Evolutionary conservation across 1,284 basidiomycete species (phyloP).

Genomic region (Cryptococcus depauperatus): DNA sequence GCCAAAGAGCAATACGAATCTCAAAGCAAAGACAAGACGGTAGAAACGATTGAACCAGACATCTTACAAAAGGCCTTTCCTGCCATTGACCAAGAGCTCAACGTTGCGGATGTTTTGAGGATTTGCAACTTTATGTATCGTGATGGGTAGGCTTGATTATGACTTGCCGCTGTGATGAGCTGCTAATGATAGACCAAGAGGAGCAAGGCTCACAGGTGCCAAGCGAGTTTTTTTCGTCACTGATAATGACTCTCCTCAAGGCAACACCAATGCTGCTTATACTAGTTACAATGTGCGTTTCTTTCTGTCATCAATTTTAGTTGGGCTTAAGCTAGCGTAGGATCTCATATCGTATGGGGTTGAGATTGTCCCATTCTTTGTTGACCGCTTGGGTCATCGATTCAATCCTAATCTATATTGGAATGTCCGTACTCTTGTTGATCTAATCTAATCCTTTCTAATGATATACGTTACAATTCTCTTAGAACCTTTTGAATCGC

Average conservation of each 20-base stretch:
- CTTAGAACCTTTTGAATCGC: conserved; percentile 53
- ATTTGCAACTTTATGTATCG: conserved; percentile 80
- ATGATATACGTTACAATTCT: conserved; percentile 1
- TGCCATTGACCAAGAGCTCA: conserved; percentile 32
- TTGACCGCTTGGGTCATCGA: conserved; percentile 59
- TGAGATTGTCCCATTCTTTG: conserved; percentile 84
- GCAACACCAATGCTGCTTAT: conserved; percentile 29
- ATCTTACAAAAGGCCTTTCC: conserved; percentile 34
- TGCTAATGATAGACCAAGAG: conserved; percentile 45
- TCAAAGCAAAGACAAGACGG: conserved; percentile 16
- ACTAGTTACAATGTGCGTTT: conserved; percentile 33
- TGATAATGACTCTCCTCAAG: conserved; percentile 65
- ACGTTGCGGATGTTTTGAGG: conserved; percentile 73
- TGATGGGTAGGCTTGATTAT: conserved; percentile 56
- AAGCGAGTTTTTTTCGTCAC: conserved; percentile 91
- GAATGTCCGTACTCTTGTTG: conserved; percentile 53
- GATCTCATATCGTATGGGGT: conserved; percentile 75
- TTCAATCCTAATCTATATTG: conserved; percentile 78
- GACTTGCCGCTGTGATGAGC: not conserved
- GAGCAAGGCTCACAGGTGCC: conserved; percentile 63
- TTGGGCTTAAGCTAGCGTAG: conserved; percentile 44
- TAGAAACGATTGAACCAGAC: conserved; percentile 25
- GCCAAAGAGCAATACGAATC: conserved; percentile 28
- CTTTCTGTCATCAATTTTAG: not conserved
- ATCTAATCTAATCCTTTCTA: not conserved